Base-by-base conservation (phyloP, 2,329 filamentous ascomycete genomes). In the Claviceps sp. region DNA sequence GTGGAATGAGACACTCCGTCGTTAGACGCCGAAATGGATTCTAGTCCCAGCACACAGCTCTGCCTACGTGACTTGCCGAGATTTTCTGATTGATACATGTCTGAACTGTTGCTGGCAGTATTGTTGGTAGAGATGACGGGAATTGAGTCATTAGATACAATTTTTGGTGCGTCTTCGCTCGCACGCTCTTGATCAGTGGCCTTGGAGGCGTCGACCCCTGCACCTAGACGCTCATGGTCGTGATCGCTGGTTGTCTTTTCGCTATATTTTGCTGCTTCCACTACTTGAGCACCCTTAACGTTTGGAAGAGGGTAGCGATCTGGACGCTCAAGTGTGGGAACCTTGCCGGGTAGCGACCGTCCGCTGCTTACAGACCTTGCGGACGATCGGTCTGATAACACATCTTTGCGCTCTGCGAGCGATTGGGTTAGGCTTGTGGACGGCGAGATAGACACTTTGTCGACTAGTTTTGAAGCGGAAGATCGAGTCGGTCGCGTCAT, bases 401-500 rank as follows among this genome's bases (percentile, higher is more conserved):
- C 22, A 51, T 47, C 38, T 46, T 50, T 10, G 24, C 40, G 37
- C 17, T 56, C 14, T 24, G 24, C 14, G 3, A 57, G 55, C 10
- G 60, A 59, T 42, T 57, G 57, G 8, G 55, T 52, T 26, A 61
- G 55, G 56, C 70, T 76, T 52, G 70, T 68, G 0, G 77, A 76
- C 2, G 77, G 76, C 0, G 76, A 77, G 0, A 68, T 57, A 2
- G 73, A 68, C 1, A 64, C 64, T 68, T 86, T 88, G 5, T 87
- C 84, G 2, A 78, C 71, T 0, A 77, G 76, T 68, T 87, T 89
- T 56, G 74, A 82, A 8, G 82, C 76, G 5, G 82, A 87, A 46
- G 79, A 73, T 45, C 84, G 78, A 0, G 86, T 90, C 2, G 86
- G 86, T 42, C 85, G 74, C 80, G 84, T 89, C 85, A 90, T 89